Percentiles rank a stretch among this genome's conserved stretches.
phyloP scores from a whole-genome alignment of 1,284 basidiomycete species.

The Boletus smithii region DNA sequence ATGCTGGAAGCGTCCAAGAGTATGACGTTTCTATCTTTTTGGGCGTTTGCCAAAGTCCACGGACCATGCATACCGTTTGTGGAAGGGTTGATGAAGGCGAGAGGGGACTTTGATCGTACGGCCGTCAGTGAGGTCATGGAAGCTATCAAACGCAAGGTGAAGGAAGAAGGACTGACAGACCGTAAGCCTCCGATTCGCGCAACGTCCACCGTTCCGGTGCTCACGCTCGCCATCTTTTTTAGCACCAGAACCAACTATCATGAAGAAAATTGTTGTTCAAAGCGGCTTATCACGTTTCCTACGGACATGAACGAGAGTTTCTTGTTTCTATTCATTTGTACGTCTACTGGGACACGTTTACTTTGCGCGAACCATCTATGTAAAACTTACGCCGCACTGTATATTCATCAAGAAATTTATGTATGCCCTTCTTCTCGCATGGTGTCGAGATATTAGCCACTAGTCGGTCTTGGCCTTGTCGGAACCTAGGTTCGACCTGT shows the following conservation, averaged over 20 bases:
- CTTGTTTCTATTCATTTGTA: constrained; percentile 8
- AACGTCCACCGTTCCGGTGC: background rate
- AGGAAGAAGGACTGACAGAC: constrained; percentile 79
- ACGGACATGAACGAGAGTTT: constrained; percentile 24
- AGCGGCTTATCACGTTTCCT: constrained; percentile 72
- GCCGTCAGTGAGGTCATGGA: constrained; percentile 94
- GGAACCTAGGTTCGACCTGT: constrained; percentile 50
- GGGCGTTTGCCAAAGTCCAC: constrained; percentile 94
- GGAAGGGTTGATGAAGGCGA: constrained; percentile 83
- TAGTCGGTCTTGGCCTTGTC: constrained; percentile 44
- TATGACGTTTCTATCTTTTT: constrained; percentile 92
- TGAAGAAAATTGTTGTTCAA: constrained; percentile 81
- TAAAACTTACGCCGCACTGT: constrained; percentile 18
- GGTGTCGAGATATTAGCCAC: constrained; percentile 24
- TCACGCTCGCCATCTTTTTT: constrained; percentile 11
- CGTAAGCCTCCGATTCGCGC: constrained; percentile 53
- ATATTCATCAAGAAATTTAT: constrained; percentile 4
- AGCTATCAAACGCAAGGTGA: constrained; percentile 87
- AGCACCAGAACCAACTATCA: constrained; percentile 78
- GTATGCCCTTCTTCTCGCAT: constrained; percentile 26
- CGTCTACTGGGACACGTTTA: constrained; percentile 3
- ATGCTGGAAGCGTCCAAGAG: constrained; percentile 89
- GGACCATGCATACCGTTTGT: constrained; percentile 92
- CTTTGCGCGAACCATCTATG: background rate
- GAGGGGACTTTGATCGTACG: constrained; percentile 88